These are phyloP conservation scores for Salicornia ramosissima DNA, from an alignment of 148 eudicot species.

Conservation along the genomic window DNA sequence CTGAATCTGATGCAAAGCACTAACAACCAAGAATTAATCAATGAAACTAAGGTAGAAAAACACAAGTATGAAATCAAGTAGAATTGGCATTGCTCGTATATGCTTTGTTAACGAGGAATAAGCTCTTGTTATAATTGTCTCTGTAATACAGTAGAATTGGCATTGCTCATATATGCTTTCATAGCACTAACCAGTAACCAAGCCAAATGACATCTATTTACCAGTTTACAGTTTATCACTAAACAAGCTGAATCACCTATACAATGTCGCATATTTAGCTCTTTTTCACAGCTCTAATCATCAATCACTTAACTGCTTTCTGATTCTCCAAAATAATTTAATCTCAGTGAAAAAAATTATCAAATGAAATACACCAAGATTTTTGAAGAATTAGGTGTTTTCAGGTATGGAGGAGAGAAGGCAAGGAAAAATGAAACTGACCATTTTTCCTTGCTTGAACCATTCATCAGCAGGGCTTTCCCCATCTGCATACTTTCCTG, in stretches of 20 bases:
- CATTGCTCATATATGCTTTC: not conserved
- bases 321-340: not conserved
- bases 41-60: not conserved
- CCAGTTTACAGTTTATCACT: not conserved
- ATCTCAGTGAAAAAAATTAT: not conserved
- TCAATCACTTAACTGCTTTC: not conserved
- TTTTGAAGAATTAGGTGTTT: not conserved
- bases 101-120: not conserved
- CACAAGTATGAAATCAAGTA: not conserved
- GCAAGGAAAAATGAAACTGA: constrained; percentile 25
- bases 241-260: not conserved
- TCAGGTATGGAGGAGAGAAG: not conserved
- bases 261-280: not conserved
- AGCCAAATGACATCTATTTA: too few relatives aligned
- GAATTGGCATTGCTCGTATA: too few relatives aligned
- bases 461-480: constrained; percentile 87
- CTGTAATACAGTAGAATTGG: not conserved
- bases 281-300: not conserved
- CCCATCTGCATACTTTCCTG: constrained; percentile 91
- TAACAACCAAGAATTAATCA: not conserved
- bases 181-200: not conserved
- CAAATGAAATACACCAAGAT: not conserved
- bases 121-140: not conserved
- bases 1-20: not conserved
- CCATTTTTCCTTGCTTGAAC: constrained; percentile 84